Base-by-base conservation (phyloP, 345 rosid genomes). In the Gossypium stocksii region DNA sequence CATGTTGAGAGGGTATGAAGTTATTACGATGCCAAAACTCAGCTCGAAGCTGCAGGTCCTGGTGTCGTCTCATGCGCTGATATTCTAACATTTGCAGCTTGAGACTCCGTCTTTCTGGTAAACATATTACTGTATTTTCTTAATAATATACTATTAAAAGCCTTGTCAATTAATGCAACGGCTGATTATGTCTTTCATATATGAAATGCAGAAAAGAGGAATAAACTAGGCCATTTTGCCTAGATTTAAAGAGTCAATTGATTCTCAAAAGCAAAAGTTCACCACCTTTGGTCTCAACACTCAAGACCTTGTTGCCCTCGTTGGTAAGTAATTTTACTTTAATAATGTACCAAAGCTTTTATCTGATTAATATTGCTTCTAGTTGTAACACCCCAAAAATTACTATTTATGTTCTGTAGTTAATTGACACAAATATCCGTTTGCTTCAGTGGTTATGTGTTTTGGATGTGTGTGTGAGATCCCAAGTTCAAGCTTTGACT, bases 21-120 rank as follows among this genome's bases (percentile, higher is more conserved):
- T 82, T 73, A 83, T 88, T 16, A 84, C 3, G 83, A 84, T 69
- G 89, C 91, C 66, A 87, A 87, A 73, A 75, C 85, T 0, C 82
- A 80, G 44, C 88, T 86, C 46, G 89, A 86, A 72, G 84, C 82
- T 3, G 76, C 74, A 0, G 82, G 91, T 17, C 88, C 85, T 2
- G 89, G 88, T 16, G 71, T 88, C 20, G 88, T 88, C 17, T 88
- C 88, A 11, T 88, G 91, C 65, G 83, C 89, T 9, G 89, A 88
- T 69, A 83, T 88, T 23, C 73, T 86, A 4, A 77, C 91, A 3
- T 77, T 86, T 41, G 89, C 91, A 13, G 79, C 91, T 27, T 86
- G 85, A 61, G 87, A 87, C 54, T 44, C 89, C 22, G 89, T 88
- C 12, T 64, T 76, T 74, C 59, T 80, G 62, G 70, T 66, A 66